phyloP scores from a whole-genome alignment of 768 basidiomycete genomes.

The Pleurotus citrinopileatus region DNA sequence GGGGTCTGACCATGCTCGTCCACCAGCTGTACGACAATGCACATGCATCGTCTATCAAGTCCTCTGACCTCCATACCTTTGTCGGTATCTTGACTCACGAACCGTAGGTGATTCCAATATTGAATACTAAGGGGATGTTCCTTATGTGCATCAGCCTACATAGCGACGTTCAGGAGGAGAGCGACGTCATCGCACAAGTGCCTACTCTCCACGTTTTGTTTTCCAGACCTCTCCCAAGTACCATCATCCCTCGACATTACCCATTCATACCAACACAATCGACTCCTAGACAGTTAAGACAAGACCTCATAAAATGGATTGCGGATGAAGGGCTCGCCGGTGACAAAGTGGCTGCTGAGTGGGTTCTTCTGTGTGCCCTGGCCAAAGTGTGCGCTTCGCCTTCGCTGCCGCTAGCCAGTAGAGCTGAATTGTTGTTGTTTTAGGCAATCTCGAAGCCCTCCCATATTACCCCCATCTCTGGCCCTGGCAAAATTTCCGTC shows the following conservation, averaged over 20 bases:
- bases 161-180: conserved; percentile 34
- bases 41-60: conserved; percentile 43
- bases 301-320: conserved; percentile 69
- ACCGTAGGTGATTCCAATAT: conserved; percentile 36
- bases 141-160: conserved; percentile 28
- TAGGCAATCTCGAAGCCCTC: conserved; percentile 66
- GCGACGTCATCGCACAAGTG: conserved; percentile 30
- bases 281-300: conserved; percentile 30
- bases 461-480: conserved; percentile 65
- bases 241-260: conserved; percentile 37
- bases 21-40: conserved; percentile 56
- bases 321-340: conserved; percentile 67
- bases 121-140: background rate
- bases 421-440: conserved; percentile 3
- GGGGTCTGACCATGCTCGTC: background rate
- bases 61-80: conserved; percentile 65
- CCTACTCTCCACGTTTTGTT: conserved; percentile 74
- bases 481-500: conserved; percentile 63
- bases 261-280: conserved; percentile 20
- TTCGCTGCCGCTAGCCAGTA: conserved; percentile 6
- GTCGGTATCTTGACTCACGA: conserved; percentile 73
- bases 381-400: conserved; percentile 56
- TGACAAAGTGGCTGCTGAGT: conserved; percentile 69
- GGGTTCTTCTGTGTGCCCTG: conserved; percentile 61
- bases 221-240: conserved; percentile 34